Evolutionary conservation across 2,329 filamentous ascomycete species (phyloP), one percentile per base, ranked within the genome.

Genomic region (Talaromyces sp.): DNA sequence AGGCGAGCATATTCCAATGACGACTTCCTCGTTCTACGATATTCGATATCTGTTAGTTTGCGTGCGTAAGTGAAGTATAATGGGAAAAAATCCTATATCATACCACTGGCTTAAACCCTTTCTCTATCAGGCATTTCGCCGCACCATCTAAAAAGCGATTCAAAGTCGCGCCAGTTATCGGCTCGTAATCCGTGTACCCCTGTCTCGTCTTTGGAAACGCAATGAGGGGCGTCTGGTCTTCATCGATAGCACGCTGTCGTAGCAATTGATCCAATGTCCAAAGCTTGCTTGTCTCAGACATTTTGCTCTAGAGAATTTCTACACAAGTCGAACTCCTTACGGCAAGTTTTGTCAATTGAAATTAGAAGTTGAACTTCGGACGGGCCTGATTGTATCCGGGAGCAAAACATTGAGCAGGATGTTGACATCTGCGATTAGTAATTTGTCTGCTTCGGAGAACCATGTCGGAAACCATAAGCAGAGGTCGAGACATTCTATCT

Each of bases 201-300:
- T 50, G 46, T 33, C 46, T 50, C 28, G 46, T 50, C 46, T 9
- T 31, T 50, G 46, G 46, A 50, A 50, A 50, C 19, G 46, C 46
- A 31, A 50, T 50, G 46, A 50, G 46, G 28, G 46, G 46, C n/a
- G 46, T 50, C 46, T 50, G 46, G 46, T 50, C 46, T 50, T 50
- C 46, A 50, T 50, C 46, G 46, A 50, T 31, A 50, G 46, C 46
- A 35, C 46, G 46, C 46, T 50, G 46, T 50, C 46, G 46, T 17
- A 50, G 33, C 46, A 50, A 50, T 50, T 50, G 46, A 35, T 50
- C 46, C 46, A 50, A 50, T 15, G 46, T 50, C 46, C 46, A 50
- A 50, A 50, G 25, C 31, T 50, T 50, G 46, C 28, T 33, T 31
- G 46, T 28, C 46, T 50, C 46, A 25, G 46, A 50, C 46, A 50